phyloP scores from a whole-genome alignment of 176 grass and related monocot genomes.

The Avena sativa region DNA sequence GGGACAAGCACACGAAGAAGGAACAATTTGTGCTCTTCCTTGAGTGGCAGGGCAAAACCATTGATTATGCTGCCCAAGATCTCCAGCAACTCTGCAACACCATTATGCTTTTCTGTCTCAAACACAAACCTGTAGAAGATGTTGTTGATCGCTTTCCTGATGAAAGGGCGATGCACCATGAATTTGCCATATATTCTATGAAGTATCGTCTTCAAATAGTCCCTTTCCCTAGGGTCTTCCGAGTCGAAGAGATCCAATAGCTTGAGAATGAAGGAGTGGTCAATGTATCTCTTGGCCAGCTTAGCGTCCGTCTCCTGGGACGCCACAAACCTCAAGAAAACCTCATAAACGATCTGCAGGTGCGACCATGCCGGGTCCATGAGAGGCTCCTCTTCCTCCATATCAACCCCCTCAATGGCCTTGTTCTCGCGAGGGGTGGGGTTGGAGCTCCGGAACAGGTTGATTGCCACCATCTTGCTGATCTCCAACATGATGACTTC shows the following conservation, averaged over 20 bases:
- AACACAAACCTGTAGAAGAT: constrained; percentile 98
- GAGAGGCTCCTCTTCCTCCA: constrained; percentile 96
- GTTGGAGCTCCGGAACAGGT: constrained; percentile 77
- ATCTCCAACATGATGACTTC: constrained; percentile 79
- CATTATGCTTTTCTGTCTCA: constrained; percentile 93
- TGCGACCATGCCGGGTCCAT: constrained; percentile 96
- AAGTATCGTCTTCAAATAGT: constrained; percentile 94
- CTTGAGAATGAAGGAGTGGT: constrained; percentile 96
- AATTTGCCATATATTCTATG: constrained; percentile 99
- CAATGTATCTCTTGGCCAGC: constrained; percentile 93
- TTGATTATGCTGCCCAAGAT: constrained; percentile 97
- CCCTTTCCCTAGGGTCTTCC: constrained; percentile 95
- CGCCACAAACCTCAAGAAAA: constrained; percentile 84
- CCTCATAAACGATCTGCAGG: constrained; percentile 88
- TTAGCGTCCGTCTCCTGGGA: constrained; percentile 95
- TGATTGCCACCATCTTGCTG: constrained; percentile 76
- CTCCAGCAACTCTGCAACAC: constrained; percentile 90
- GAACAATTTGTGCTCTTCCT: constrained; percentile 98
- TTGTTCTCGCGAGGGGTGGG: constrained; percentile 83
- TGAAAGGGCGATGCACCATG: constrained; percentile 98
- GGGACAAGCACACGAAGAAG: constrained; percentile 91
- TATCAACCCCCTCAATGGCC: constrained; percentile 74
- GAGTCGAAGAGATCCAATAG: constrained; percentile 95
- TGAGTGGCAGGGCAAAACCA: constrained; percentile 92
- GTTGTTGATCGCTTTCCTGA: constrained; percentile 96